Percentiles rank a stretch among this genome's conserved stretches.
phyloP scores from a whole-genome alignment of 2,329 filamentous ascomycete genomes.

The Fusarium armeniacum region DNA sequence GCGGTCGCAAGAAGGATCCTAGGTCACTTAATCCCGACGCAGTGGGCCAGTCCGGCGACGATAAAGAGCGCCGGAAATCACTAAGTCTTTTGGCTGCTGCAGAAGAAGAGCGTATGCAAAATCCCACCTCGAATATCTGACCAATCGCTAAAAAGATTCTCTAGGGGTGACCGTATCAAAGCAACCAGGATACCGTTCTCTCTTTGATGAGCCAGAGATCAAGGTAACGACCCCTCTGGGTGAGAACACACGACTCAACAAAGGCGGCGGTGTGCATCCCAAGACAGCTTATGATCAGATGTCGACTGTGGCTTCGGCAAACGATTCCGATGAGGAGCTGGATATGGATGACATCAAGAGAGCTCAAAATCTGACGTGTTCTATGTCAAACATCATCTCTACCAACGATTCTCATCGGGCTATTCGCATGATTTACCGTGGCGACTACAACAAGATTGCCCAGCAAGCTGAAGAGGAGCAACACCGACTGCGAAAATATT shows the following conservation, averaged over 20 bases:
- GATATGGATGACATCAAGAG: slow-evolving; percentile 87
- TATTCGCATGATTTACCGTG: slow-evolving; percentile 90
- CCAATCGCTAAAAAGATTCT: slow-evolving; percentile 11
- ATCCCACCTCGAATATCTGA: background rate
- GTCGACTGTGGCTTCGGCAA: slow-evolving; percentile 69
- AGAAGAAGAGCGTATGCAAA: slow-evolving; percentile 80
- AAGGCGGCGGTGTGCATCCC: slow-evolving; percentile 76
- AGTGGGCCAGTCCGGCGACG: slow-evolving; percentile 55
- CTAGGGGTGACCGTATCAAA: slow-evolving; percentile 67
- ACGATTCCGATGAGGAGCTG: slow-evolving; percentile 88
- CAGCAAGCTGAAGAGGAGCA: slow-evolving; percentile 83
- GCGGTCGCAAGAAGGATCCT: slow-evolving; percentile 70
- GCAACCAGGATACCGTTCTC: slow-evolving; percentile 67
- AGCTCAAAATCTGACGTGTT: slow-evolving; percentile 86
- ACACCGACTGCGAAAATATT: slow-evolving; percentile 85
- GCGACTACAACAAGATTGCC: slow-evolving; percentile 83
- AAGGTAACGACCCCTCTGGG: slow-evolving; percentile 74
- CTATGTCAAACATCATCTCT: slow-evolving; percentile 83
- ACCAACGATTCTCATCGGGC: slow-evolving; percentile 83
- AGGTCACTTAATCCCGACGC: slow-evolving; percentile 61
- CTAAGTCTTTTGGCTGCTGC: slow-evolving; percentile 78
- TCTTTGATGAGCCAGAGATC: slow-evolving; percentile 76
- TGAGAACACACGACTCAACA: slow-evolving; percentile 69
- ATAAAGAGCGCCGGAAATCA: slow-evolving; percentile 60
- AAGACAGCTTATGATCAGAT: slow-evolving; percentile 84